A percentile compares a stretch with the other conserved stretches of the same genome.
These are phyloP conservation scores for Penicillium rolfsii DNA, from an alignment of 2,329 filamentous ascomycete genomes.

Conservation along the genomic window DNA sequence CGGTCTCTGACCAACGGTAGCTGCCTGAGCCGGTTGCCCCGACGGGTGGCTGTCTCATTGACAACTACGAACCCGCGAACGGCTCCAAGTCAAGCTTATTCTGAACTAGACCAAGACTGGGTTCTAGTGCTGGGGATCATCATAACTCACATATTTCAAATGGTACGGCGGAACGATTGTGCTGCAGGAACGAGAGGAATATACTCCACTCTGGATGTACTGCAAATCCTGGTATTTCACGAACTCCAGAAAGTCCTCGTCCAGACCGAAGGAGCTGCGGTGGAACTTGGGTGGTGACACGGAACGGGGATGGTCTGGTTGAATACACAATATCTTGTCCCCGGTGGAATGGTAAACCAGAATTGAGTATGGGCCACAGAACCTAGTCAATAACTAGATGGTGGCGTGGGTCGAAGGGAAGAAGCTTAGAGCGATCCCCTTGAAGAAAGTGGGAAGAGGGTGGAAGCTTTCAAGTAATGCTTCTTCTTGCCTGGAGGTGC, in stretches of 20 bases:
- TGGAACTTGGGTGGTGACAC: constrained; percentile 15
- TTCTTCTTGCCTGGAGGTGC: constrained; percentile 13
- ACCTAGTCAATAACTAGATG: neutral
- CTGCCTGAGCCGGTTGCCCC: constrained; percentile 8
- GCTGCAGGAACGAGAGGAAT: constrained; percentile 25
- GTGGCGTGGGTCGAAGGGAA: constrained; percentile 8
- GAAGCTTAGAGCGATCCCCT: neutral
- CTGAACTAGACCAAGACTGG: constrained; percentile 10
- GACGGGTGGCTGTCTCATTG: constrained; percentile 20
- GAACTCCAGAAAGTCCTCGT: neutral
- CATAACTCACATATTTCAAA: neutral
- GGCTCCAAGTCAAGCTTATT: constrained; percentile 28
- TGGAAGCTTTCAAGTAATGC: constrained; percentile 1
- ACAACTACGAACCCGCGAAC: constrained; percentile 12
- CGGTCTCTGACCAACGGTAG: constrained; percentile 16
- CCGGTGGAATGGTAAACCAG: neutral
- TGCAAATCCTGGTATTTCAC: neutral
- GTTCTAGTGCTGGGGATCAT: neutral
- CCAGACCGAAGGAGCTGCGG: neutral
- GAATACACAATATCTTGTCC: constrained; percentile 24
- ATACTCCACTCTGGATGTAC: constrained; percentile 7
- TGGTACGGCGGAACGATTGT: constrained; percentile 12
- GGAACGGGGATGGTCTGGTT: constrained; percentile 23
- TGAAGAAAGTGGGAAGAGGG: neutral
- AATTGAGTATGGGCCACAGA: constrained; percentile 4